phyloP scores from a whole-genome alignment of 1,139 yeast species.

The Suzukiozyma palmioleophila region DNA sequence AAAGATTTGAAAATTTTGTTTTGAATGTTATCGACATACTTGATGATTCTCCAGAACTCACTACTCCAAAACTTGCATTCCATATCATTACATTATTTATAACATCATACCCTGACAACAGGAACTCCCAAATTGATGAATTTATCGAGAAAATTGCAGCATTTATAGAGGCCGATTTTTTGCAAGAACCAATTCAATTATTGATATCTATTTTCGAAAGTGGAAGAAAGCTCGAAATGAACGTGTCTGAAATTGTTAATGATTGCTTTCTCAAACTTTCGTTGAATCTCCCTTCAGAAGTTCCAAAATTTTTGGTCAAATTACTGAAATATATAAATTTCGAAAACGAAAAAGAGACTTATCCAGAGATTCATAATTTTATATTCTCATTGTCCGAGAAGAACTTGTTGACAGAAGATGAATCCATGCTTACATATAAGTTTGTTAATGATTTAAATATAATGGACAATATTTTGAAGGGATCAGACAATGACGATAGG shows the following conservation, averaged over 20 bases:
- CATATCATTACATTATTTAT: conserved; percentile 7
- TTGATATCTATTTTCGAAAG: conserved; percentile 14
- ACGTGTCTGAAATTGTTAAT: conserved; percentile 20
- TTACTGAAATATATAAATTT: conserved; percentile 4
- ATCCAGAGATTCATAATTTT: conserved; percentile 12
- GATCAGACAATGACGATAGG: conserved; percentile 6
- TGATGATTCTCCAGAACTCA: conserved; percentile 13
- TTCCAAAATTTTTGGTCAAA: conserved; percentile 11
- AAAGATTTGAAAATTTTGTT: conserved; percentile 15
- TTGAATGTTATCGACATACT: conserved; percentile 18
- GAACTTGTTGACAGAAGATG: conserved; percentile 8
- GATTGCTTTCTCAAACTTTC: conserved; percentile 28
- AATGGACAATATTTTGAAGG: conserved; percentile 11
- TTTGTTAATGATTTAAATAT: conserved; percentile 12
- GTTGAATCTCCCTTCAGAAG: conserved; percentile 12
- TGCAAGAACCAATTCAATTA: conserved; percentile 20
- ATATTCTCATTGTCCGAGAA: conserved; percentile 11
- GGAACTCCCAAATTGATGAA: conserved; percentile 3
- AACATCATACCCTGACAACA: neutral
- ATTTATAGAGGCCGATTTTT: conserved; percentile 24
- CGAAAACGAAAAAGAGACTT: conserved; percentile 3
- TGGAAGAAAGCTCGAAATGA: conserved; percentile 7
- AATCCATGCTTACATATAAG: conserved; percentile 15
- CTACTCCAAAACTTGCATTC: conserved; percentile 13
- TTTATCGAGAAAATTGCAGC: conserved; percentile 21